Conservation (phyloP, 805 yeast species). For the Priceomyces haplophilus region DNA sequence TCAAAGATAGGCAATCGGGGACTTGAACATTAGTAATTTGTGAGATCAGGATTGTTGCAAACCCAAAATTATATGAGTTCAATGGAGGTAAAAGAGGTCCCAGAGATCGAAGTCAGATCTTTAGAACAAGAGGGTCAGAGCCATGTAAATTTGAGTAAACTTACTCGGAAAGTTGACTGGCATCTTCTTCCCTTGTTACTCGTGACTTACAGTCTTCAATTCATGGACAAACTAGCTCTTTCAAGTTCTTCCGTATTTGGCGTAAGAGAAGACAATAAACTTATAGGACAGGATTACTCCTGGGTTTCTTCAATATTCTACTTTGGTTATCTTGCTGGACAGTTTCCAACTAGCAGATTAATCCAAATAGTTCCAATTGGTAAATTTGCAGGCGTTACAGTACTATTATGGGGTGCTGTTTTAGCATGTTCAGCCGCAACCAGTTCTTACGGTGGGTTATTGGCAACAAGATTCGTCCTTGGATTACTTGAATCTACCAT, state of each 20-base stretch:
- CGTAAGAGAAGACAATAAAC: slow-evolving; percentile 33
- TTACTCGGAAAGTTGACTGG: slow-evolving; percentile 9
- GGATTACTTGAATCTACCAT: slow-evolving; percentile 23
- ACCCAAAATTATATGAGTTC: too few relatives aligned
- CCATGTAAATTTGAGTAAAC: not conserved
- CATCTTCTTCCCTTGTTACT: slow-evolving; percentile 10
- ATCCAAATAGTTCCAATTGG: slow-evolving; percentile 19
- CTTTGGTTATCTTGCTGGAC: slow-evolving; percentile 24
- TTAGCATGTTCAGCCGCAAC: slow-evolving; percentile 5
- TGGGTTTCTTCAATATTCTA: slow-evolving; percentile 47
- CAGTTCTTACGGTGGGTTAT: slow-evolving; percentile 6
- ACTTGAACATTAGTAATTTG: too few relatives aligned
- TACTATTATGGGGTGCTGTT: slow-evolving; percentile 10
- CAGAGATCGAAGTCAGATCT: too few relatives aligned
- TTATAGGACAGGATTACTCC: slow-evolving; percentile 39
- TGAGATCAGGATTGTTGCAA: too few relatives aligned
- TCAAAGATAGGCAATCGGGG: too few relatives aligned
- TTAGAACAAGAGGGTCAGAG: too few relatives aligned
- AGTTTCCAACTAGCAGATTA: slow-evolving; percentile 3
- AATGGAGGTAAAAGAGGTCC: too few relatives aligned
- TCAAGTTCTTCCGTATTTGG: slow-evolving; percentile 49
- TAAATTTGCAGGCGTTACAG: slow-evolving; percentile 15
- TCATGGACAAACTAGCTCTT: slow-evolving; percentile 44
- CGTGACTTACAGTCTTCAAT: slow-evolving; percentile 21
- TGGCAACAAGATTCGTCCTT: slow-evolving; percentile 7